Evolutionary conservation across 2,329 filamentous ascomycete genomes (phyloP).

Genomic region (Endoconidiophora laricicola): DNA sequence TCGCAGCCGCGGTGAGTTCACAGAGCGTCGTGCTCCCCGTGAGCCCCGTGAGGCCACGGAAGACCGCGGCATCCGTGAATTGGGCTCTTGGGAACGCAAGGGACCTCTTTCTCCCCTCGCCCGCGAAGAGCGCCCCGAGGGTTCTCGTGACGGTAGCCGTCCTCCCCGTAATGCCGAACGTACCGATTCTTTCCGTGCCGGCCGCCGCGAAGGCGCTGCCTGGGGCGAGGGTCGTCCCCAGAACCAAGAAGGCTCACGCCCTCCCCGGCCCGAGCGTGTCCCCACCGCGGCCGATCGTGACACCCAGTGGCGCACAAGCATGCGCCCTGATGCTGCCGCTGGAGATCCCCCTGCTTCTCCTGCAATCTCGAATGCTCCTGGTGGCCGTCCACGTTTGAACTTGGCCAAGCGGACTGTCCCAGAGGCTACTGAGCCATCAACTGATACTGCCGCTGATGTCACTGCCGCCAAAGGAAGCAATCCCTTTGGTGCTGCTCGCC

Average conservation of each 20-base stretch:
- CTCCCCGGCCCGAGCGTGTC: slow-evolving; percentile 58
- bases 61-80: slow-evolving; percentile 64
- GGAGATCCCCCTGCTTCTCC: slow-evolving; percentile 51
- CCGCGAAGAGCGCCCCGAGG: slow-evolving; percentile 31
- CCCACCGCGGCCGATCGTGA: slow-evolving; percentile 85
- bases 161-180: slow-evolving; percentile 40
- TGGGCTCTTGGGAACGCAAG: slow-evolving; percentile 86
- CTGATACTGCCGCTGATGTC: slow-evolving; percentile 31
- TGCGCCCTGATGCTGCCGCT: slow-evolving; percentile 67
- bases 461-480: slow-evolving; percentile 62
- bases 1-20: slow-evolving; percentile 39
- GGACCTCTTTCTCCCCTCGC: slow-evolving; percentile 67
- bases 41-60: slow-evolving; percentile 43
- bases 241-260: slow-evolving; percentile 60
- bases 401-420: slow-evolving; percentile 82
- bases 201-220: slow-evolving; percentile 53
- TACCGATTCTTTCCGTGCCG: slow-evolving; percentile 40
- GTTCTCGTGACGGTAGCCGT: slow-evolving; percentile 38
- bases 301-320: slow-evolving; percentile 79
- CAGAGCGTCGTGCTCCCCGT: slow-evolving; percentile 39
- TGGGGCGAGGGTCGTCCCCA: slow-evolving; percentile 50
- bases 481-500: slow-evolving; percentile 82
- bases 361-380: slow-evolving; percentile 28
- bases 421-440: slow-evolving; percentile 36
- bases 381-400: slow-evolving; percentile 65